Evolutionary conservation across 257 asterid genomes (phyloP), one percentile per base, ranked within the genome.

Genomic region (Jasminum sambac): DNA sequence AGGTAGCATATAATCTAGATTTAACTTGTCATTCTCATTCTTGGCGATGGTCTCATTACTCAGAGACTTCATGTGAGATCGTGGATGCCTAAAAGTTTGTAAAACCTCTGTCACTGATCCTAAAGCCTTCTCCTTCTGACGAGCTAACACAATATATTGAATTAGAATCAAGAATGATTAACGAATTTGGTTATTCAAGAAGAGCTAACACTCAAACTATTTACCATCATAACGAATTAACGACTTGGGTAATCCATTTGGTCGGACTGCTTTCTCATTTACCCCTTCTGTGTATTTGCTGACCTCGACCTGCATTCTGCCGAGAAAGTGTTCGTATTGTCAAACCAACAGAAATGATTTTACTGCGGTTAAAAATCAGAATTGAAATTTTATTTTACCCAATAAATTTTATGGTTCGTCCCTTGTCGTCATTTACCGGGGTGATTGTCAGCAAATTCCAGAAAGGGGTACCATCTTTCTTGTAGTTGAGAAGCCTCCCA

Each of bases 231-330:
- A 95, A 64, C 97, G 96, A 78, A 95, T 95, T 69, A 95, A 79
- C 43, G 99, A 95, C 87, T 83, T 85, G 25, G 98, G 90, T 71
- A 95, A 76, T 69, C 99, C 99, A 82, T 95, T 95, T 66, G 99
- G 99, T 72, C 99, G 78, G 38, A 91, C 50, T 67, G 90, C 93
- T 72, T 84, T 89, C 39, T 91, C 98, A 73, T 64, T 79, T 72
- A 82, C 77, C 34, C 99, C 99, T 82, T 95, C 99, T 4, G 99
- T 95, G 86, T 89, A 91, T 80, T 91, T 95, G 88, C 98, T 95
- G 75, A 95, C 99, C 85, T 95, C 99, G 66, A 95, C 98, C 90
- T 95, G 99, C 99, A 95, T 95, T 86, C 99, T 95, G 90, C 59
- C 77, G 36, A 72, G 61, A 64, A 65, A 61, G 63, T 12, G 12